Percentiles rank a stretch among this genome's conserved stretches.
Conservation (phyloP, 495 filamentous ascomycete genomes). For the Apiosordaria backusii region DNA sequence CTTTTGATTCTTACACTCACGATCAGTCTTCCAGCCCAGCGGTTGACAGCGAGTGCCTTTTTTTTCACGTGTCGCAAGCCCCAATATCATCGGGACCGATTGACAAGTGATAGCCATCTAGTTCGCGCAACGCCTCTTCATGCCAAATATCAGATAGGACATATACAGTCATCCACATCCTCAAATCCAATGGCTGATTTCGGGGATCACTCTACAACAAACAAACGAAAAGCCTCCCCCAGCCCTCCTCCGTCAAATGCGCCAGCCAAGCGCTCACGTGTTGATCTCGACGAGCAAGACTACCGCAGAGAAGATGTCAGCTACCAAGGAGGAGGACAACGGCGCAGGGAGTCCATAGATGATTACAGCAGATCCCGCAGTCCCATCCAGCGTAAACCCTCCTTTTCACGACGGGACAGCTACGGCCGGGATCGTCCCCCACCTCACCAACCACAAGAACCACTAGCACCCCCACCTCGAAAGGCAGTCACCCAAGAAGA, state of each 20-base stretch:
- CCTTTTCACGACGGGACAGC: not conserved
- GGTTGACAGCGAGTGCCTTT: too few species aligned
- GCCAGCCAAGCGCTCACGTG: conserved; percentile 24
- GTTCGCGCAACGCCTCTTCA: not conserved
- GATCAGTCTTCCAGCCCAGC: too few species aligned
- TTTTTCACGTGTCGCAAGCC: too few species aligned
- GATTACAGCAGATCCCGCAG: conserved; percentile 16
- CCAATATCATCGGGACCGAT: too few species aligned
- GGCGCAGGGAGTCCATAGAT: conserved; percentile 14
- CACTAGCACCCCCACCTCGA: conserved; percentile 22
- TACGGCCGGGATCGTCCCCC: not conserved
- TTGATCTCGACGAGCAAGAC: not conserved
- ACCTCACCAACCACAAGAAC: not conserved
- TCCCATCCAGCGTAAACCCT: conserved; percentile 2
- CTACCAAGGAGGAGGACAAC: too few species aligned
- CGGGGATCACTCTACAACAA: conserved; percentile 6
- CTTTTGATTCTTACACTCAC: too few species aligned
- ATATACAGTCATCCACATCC: not conserved
- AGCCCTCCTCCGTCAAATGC: conserved; percentile 14
- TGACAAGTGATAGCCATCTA: too few species aligned
- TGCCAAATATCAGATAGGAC: not conserved
- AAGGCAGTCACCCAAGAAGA: conserved; percentile 62
- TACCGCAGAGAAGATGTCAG: not conserved
- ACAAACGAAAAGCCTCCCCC: conserved; percentile 29
- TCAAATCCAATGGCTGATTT: conserved; percentile 7